Percentiles rank a stretch among this genome's conserved stretches.
Conservation (phyloP, 257 asterid species). For the Solanum medicagineum region DNA sequence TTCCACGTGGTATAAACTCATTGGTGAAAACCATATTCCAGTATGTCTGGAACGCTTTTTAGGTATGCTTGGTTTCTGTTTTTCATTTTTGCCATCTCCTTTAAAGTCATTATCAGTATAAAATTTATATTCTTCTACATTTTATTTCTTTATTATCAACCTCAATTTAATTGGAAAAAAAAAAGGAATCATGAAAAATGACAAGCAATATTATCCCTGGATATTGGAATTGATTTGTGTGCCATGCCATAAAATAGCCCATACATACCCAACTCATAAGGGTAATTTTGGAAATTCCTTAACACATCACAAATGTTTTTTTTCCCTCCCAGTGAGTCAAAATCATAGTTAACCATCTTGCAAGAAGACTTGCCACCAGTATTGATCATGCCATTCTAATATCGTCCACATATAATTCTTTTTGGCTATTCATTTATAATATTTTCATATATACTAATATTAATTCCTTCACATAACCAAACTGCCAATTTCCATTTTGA, state of each 20-base stretch:
- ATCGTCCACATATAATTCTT: slow-evolving; percentile 13
- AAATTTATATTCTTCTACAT: background rate
- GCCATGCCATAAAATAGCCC: background rate
- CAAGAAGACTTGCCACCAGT: slow-evolving; percentile 29
- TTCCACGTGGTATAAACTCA: slow-evolving; percentile 23
- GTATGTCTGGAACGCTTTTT: background rate
- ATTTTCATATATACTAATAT: background rate
- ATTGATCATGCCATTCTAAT: slow-evolving; percentile 1
- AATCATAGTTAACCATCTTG: background rate
- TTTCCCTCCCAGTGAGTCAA: slow-evolving; percentile 9
- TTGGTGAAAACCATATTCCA: slow-evolving; percentile 17
- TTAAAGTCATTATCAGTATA: background rate
- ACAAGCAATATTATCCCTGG: background rate
- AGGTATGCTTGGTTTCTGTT: background rate
- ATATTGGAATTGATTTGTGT: slow-evolving; percentile 7
- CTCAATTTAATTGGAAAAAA: background rate
- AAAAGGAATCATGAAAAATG: background rate
- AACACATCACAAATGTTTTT: background rate
- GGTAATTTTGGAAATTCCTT: background rate
- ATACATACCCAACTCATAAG: background rate
- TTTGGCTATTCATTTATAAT: background rate
- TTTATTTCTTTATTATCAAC: background rate
- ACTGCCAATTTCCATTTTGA: slow-evolving; percentile 22
- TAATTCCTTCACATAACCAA: background rate
- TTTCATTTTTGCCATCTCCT: background rate